Evolutionary conservation across 2,329 filamentous ascomycete genomes (phyloP), one percentile per base, ranked within the genome.

Genomic region (Dendryphion nanum): DNA sequence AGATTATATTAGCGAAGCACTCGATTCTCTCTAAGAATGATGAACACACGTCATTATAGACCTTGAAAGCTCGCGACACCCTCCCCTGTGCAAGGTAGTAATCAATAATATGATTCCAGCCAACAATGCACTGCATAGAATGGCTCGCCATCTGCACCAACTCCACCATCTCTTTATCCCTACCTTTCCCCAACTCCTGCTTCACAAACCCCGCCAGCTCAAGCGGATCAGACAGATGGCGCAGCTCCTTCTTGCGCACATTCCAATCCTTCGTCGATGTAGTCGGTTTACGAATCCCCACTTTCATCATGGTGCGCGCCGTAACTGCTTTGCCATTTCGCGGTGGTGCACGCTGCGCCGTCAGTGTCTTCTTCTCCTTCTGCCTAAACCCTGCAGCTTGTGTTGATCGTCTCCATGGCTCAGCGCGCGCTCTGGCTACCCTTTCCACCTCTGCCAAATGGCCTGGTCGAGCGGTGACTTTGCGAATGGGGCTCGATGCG

Each of bases 41-140:
- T 12, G 18, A 21, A 3, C 73, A 46, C 64, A 86, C 85, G 64
- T 97, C 91, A 64, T 96, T 95, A 70, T 82, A 96, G n/a, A 89
- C 72, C 67, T 86, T 89, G 40, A 95, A 68, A 14, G 86, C 90
- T 15, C 73, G 69, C 42, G 75, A 74, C 21, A 89, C 64, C 35
- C 75, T 75, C 29, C 78, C 72, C 17, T 80, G 71, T 29, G 75
- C 67, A 62, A 96, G 69, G 45, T 80, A 73, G 63, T 89, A 81
- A 40, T 83, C 77, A 40, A 98, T 83, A 30, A 95, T 66, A 57
- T 86, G 79, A 65, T 97, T 97, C 90, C 91, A 98, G 41, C 85
- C 82, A 41, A 94, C 89, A 4, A 79, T 72, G 47, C 85, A 82
- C 41, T 82, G 70, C 47, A 78, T 73, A 1, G 73, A 64, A 48